Base-by-base conservation (phyloP, 1,284 basidiomycete species). In the Irpex sp. region DNA sequence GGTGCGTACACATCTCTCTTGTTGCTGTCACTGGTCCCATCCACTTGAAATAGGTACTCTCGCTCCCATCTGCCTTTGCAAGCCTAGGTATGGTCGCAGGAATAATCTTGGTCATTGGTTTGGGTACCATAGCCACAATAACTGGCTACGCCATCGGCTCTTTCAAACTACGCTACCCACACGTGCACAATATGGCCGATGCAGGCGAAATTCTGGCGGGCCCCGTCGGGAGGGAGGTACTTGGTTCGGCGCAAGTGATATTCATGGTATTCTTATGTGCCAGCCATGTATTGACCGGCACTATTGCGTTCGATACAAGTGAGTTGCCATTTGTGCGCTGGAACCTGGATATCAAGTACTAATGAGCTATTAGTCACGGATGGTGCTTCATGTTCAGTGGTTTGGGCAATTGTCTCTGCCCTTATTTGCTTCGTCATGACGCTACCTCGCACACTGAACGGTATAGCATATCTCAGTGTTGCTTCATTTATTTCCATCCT, bases 201-300 rank as follows among this genome's bases (percentile, higher is more conserved):
- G 81, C 82, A 16, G 82, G 82, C 1, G 77, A 77, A 60, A 77
- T 85, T 58, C 66, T 85, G 9, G 80, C 79, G 48, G 83, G 82
- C 12, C 79, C 77, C 18, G 65, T 81, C 39, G 77, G 76, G 18
- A 72, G 82, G 51, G 82, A 83, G 63, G 68, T 83, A 5, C 73
- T 84, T 35, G 75, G 77, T 7, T 62, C 68, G 2, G 82, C 82
- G 4, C 82, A 82, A 21, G 72, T 83, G 47, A 73, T 82, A 42
- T 84, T 83, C 66, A 77, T 82, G 49, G 74, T 82, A 54, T 80
- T 72, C 65, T 19, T 71, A 4, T 72, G 72, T 55, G 72, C 67
- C 9, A 72, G 70, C 47, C 72, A 73, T 58, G 72, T 73, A 45
- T 66, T 73, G 19, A 73, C 72, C 3, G 72, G 72, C 0, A 61